A percentile compares a stretch with the other conserved stretches of the same genome.
Conservation (phyloP, 306 rosid genomes). For the Malus fusca region DNA sequence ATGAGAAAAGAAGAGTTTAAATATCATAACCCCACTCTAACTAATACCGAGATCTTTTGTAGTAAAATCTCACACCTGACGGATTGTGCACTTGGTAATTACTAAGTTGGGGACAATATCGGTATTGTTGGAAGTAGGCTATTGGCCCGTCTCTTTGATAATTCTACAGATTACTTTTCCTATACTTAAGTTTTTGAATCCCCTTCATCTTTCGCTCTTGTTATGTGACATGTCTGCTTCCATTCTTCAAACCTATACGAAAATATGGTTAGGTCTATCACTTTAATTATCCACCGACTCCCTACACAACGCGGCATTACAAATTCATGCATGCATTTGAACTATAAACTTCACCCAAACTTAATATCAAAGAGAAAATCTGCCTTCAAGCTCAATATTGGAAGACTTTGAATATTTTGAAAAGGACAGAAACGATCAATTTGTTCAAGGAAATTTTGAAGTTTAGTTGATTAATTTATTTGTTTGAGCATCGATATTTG, state of each 20-base stretch:
- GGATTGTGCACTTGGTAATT: too few species aligned
- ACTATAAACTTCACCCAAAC: background rate
- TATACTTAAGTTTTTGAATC: too few species aligned
- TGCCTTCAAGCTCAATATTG: background rate
- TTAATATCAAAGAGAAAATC: background rate
- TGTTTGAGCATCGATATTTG: background rate
- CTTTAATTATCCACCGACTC: slow-evolving; percentile 29
- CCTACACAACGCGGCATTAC: slow-evolving; percentile 24
- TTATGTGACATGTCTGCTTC: background rate
- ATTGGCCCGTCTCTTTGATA: too few species aligned
- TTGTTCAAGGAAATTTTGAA: background rate
- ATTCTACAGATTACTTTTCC: too few species aligned
- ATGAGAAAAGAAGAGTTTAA: too few species aligned
- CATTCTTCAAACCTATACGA: background rate
- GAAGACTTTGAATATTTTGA: background rate
- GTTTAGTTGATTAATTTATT: background rate
- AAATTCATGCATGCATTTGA: slow-evolving; percentile 18
- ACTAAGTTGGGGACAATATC: too few species aligned
- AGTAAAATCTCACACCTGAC: too few species aligned
- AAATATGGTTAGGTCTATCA: background rate
- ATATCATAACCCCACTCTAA: too few species aligned
- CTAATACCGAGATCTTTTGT: too few species aligned
- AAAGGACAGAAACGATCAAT: background rate
- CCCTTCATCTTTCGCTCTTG: too few species aligned
- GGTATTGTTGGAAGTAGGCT: too few species aligned